Evolutionary conservation across 164 flowering plant species (phyloP), one percentile per base, ranked within the genome.

Genomic region (Stephania yunnanensis): DNA sequence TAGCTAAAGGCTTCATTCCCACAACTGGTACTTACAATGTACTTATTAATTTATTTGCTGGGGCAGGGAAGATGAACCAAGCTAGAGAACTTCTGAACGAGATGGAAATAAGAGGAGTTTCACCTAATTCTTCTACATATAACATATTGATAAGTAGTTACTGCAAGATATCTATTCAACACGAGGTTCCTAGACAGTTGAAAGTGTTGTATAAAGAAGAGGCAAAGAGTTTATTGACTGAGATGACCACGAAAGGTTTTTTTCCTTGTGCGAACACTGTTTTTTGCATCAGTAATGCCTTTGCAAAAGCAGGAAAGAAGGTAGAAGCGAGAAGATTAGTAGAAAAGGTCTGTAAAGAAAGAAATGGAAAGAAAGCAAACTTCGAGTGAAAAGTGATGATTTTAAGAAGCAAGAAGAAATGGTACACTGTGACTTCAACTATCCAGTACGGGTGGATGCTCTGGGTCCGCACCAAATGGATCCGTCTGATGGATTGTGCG

Each of bases 41-140:
- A 36, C 97, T 93, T 69, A 90, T 93, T 31, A 80, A 80, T 76
- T 86, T 83, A 79, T 92, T 92, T 82, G 82, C 91, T 36, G 86
- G 81, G 78, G 87, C 20, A 20, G 90, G 91, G 70, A 90, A 83
- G 82, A 93, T 95, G 98, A 80, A 67, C 44, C 95, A 93, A 82
- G 98, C 97, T 19, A 86, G 83, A 73, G 98, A 93, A 82, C 91
- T 95, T 70, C 55, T 92, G 83, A 89, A 86, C 55, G 98, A 93
- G 85, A 95, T 95, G 99, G 84, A 80, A 79, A 69, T 71, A 11
- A 86, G 94, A 86, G 96, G 93, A 3, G 82, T 84, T 2, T 9
- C 66, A 2, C 92, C 93, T 50, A 93, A 84, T 81, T 85, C 92
- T 77, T 87, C 94, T 69, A 92, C 98, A 1, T 93, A 92, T 78